phyloP scores from a whole-genome alignment of 1,284 basidiomycete species.

The Coniferiporia weirii region DNA sequence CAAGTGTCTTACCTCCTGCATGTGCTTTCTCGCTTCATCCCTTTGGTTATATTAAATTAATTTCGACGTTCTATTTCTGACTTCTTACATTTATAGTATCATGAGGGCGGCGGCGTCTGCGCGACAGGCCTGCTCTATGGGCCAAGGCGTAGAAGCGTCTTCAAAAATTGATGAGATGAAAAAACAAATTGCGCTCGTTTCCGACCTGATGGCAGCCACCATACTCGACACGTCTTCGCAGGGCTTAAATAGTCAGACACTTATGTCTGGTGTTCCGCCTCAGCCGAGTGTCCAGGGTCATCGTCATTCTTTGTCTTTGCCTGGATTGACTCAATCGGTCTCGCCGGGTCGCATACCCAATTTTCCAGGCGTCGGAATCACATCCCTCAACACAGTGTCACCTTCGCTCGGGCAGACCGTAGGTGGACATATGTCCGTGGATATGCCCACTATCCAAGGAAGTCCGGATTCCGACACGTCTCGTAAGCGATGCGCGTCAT shows the following conservation, averaged over 20 bases:
- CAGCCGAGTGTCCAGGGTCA: not conserved
- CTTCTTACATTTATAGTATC: conserved; percentile 32
- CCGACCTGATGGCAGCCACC: conserved; percentile 44
- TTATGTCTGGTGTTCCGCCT: not conserved
- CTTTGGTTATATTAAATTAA: conserved; percentile 10
- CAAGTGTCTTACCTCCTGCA: conserved; percentile 28
- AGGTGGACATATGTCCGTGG: not conserved
- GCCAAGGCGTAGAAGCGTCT: conserved; percentile 41
- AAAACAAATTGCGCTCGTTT: conserved; percentile 42
- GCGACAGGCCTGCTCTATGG: conserved; percentile 41
- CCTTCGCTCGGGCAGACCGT: conserved; percentile 7
- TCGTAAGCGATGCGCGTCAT: conserved; percentile 22
- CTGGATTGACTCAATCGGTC: conserved; percentile 2
- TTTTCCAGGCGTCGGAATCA: conserved; percentile 7
- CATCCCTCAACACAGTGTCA: conserved; percentile 2
- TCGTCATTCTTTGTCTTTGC: conserved; percentile 13
- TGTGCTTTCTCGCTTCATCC: conserved; percentile 15
- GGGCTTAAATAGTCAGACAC: conserved; percentile 6
- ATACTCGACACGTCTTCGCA: conserved; percentile 32
- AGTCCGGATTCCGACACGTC: conserved; percentile 19
- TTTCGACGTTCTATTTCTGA: conserved; percentile 14
- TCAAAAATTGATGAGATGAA: conserved; percentile 42
- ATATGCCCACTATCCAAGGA: conserved; percentile 6
- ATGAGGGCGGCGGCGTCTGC: conserved; percentile 44
- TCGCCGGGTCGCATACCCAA: conserved; percentile 14